Base-by-base conservation (phyloP, 2,329 filamentous ascomycete genomes). In the Falciphora oryzae region DNA sequence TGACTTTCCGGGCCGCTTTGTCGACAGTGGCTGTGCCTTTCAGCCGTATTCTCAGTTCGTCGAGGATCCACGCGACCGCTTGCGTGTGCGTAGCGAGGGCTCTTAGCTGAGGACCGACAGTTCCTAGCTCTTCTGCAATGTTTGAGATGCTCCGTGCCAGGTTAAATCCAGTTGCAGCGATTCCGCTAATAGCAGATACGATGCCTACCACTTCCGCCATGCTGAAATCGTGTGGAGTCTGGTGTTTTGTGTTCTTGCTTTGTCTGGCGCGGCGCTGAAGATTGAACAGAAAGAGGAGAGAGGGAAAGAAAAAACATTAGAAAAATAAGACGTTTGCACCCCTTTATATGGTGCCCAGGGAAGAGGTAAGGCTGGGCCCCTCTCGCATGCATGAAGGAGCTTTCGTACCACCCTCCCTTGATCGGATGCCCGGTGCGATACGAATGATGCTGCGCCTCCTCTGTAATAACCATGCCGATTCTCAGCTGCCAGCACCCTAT, bases 121-220 rank as follows among this genome's bases (percentile, higher is more conserved):
- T 67, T 10, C 73, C 73, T 31, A 74, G 59, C 6, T 72, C 68
- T 60, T 75, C 73, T 18, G 70, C 67, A 68, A 75, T 66, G 53
- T 68, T 70, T 4, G 72, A 69, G 16, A 74, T 61, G 64, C 71
- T 74, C 62, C 73, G 22, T 57, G 53, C 53, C 53, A 57, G 53
- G n/a, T 8, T 25, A 18, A 25, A 57, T n/a, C 53, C 53, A 10
- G 53, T 57, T 14, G 53, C 53, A 8, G 53, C 53, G 53, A 57
- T 25, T 10, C n/a, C 53, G 22, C 7, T 57, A 14, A 57, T 57
- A 22, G 53, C 53, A 14, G 53, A 57, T 3, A 28, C 53, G 22
- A 57, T 2, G 53, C 53, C 53, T 57, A 57, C 53, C 27, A 25
- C 53, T 25, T 25, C 53, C 22, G 53, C 53, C 53, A 57, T 57